Evolutionary conservation across 129 eudicot genomes (phyloP).

Genomic region (Tanacetum coccineum): DNA sequence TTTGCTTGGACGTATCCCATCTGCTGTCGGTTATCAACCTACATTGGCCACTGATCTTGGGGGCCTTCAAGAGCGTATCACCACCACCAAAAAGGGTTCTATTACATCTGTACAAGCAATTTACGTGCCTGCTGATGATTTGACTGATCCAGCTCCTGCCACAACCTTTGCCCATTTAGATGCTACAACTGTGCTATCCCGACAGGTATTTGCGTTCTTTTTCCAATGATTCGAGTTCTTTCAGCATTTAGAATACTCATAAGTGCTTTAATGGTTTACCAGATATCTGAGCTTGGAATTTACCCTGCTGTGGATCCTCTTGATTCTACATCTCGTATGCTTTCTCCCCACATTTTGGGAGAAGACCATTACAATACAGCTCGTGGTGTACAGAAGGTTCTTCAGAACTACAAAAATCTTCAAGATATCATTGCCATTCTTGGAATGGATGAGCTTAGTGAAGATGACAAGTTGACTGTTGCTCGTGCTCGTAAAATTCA

Average conservation of each 20-base stretch:
- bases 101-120: no score
- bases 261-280: background rate
- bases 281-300: conserved; percentile 6
- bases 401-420: conserved; percentile 84
- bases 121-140: no score
- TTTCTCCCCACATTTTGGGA: conserved; percentile 10
- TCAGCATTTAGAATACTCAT: background rate
- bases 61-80: no score
- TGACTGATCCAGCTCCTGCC: no score
- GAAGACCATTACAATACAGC: conserved; percentile 70
- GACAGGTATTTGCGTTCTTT: no score
- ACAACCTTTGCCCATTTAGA: no score
- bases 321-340: conserved; percentile 11
- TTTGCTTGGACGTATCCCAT: no score
- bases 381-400: conserved; percentile 91
- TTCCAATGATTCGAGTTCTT: no score
- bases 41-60: no score
- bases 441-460: conserved; percentile 88
- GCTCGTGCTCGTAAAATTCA: conserved; percentile 90
- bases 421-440: conserved; percentile 88
- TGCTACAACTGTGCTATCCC: no score
- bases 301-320: conserved; percentile 14
- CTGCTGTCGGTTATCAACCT: no score
- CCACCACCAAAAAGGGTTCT: no score
- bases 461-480: conserved; percentile 84